Evolutionary conservation across 2,329 filamentous ascomycete species (phyloP).

Genomic region (Arthrobotrys megalospora): DNA sequence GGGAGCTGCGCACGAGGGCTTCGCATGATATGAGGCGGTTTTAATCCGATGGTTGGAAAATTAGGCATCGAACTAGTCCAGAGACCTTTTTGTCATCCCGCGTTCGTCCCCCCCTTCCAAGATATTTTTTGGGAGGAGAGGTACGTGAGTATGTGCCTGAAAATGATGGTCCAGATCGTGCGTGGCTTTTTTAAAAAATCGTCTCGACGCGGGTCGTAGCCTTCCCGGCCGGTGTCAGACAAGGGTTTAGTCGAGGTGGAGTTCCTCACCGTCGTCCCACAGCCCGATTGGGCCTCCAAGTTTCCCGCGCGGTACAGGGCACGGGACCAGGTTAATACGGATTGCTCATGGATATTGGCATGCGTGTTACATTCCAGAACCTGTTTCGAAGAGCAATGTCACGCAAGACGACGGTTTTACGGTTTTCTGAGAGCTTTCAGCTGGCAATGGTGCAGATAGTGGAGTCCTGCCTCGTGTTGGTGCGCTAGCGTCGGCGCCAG

Average conservation of each 20-base stretch:
- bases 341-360: not conserved
- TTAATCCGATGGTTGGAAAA: not conserved
- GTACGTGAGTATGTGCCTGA: not conserved
- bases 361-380: slow-evolving; percentile 21
- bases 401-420: not conserved
- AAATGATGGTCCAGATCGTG: not conserved
- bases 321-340: not conserved
- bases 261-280: not conserved
- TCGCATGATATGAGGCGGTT: slow-evolving; percentile 22
- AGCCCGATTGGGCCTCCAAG: not conserved
- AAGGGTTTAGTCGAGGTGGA: slow-evolving; percentile 16
- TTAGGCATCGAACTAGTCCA: not conserved
- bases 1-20: not conserved
- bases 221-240: slow-evolving; percentile 25
- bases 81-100: slow-evolving; percentile 1
- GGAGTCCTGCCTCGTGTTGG: slow-evolving; percentile 21
- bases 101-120: not conserved
- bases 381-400: not conserved
- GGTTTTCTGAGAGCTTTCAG: not conserved
- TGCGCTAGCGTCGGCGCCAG: slow-evolving; percentile 24
- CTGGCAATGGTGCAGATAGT: slow-evolving; percentile 17
- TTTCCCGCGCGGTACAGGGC: slow-evolving; percentile 26
- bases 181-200: not conserved
- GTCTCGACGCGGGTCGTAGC: slow-evolving; percentile 3
- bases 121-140: not conserved